Evolutionary conservation across 1,139 yeast species (phyloP).

Genomic region (Pichia terricola): DNA sequence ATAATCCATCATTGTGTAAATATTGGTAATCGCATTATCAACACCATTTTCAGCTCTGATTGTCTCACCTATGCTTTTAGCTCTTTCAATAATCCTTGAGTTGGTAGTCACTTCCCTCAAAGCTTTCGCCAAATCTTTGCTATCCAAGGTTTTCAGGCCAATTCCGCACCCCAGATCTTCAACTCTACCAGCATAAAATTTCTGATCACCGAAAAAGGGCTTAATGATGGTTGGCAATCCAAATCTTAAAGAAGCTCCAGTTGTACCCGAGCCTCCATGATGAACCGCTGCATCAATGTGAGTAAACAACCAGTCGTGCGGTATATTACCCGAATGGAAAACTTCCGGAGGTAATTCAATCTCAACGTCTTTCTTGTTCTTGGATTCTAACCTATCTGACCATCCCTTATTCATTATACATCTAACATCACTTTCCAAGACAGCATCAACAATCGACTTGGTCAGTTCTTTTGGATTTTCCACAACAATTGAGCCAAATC

Average conservation of each 20-base stretch:
- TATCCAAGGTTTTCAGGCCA: slow-evolving; percentile 57
- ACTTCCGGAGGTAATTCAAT: slow-evolving; percentile 59
- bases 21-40: slow-evolving; percentile 58
- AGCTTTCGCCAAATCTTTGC: slow-evolving; percentile 55
- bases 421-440: slow-evolving; percentile 65
- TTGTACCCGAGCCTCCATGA: slow-evolving; percentile 97
- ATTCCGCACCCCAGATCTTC: slow-evolving; percentile 90
- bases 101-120: slow-evolving; percentile 60
- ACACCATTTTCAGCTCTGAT: slow-evolving; percentile 76
- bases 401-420: slow-evolving; percentile 91
- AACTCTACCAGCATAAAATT: slow-evolving; percentile 76
- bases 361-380: slow-evolving; percentile 27
- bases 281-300: slow-evolving; percentile 90
- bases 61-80: slow-evolving; percentile 48
- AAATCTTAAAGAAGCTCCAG: slow-evolving; percentile 81
- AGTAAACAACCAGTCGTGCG: slow-evolving; percentile 93
- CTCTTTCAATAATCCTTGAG: slow-evolving; percentile 55
- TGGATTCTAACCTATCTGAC: slow-evolving; percentile 58
- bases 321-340: slow-evolving; percentile 61
- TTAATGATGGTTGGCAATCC: slow-evolving; percentile 86
- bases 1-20: slow-evolving; percentile 73
- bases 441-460: slow-evolving; percentile 69
- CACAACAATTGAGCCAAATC: slow-evolving; percentile 93
- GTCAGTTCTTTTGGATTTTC: slow-evolving; percentile 73
- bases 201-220: slow-evolving; percentile 96